Conservation (phyloP, 345 rosid species). For the Citrus hindsii region DNA sequence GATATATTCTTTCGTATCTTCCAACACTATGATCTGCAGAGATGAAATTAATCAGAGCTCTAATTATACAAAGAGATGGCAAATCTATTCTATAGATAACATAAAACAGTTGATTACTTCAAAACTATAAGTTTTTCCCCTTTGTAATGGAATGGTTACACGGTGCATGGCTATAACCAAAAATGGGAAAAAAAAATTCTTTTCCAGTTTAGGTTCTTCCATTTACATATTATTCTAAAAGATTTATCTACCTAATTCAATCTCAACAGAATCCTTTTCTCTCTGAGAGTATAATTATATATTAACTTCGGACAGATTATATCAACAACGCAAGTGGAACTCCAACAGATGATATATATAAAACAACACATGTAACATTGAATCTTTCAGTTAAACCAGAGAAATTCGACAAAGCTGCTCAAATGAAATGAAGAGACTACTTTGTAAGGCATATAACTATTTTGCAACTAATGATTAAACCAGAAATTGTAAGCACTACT, state of each 20-base stretch:
- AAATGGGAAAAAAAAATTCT: not conserved
- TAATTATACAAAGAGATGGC: not conserved
- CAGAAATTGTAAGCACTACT: not conserved
- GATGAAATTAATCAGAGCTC: not conserved
- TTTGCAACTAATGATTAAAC: not conserved
- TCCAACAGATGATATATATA: not conserved
- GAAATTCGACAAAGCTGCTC: not conserved
- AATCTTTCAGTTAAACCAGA: not conserved
- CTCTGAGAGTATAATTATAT: not conserved
- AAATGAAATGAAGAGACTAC: not conserved
- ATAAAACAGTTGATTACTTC: not conserved
- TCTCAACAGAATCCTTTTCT: not conserved
- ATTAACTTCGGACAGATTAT: not conserved
- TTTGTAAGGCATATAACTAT: not conserved
- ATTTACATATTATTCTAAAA: not conserved
- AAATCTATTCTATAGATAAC: not conserved
- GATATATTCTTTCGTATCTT: slow-evolving; percentile 81
- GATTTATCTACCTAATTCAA: not conserved
- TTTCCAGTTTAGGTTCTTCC: not conserved
- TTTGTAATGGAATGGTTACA: not conserved
- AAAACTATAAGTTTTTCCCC: not conserved
- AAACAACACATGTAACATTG: not conserved
- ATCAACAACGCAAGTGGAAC: not conserved
- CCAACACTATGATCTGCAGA: slow-evolving; percentile 77
- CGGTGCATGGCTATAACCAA: not conserved